Base-by-base conservation (phyloP, 768 basidiomycete species). In the Hygrocybe coccinea region DNA sequence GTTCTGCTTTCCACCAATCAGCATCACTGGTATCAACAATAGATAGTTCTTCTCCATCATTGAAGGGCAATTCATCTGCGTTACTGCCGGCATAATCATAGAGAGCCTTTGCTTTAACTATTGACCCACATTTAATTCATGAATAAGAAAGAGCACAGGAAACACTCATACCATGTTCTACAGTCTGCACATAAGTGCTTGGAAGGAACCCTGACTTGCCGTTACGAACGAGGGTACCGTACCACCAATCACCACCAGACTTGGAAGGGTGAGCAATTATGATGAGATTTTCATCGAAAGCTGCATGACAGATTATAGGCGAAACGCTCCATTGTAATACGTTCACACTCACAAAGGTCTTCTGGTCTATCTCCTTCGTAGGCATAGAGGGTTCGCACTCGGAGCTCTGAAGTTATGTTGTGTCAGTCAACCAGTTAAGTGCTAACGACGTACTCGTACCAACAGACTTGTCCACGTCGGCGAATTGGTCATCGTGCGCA, bases 1-100 rank as follows among this genome's bases (percentile, higher is more conserved):
- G 81, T 73, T 97, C 95, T 37, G 87, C 88, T 75, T 95, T 97
- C 91, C 91, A 98, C 97, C 97, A 98, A 63, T 91, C 89, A 51
- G 75, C 78, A 61, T 97, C 97, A 52, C 80, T 80, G 46, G 72
- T 81, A 65, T 99, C 97, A 55, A 97, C 79, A 59, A 99, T 84
- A 7, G 76, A 76, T 37, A 97, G 72, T 34, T 71, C 67, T 55
- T 95, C 90, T 56, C 90, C 93, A 71, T 92, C 92, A 6, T 71
- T 72, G 66, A 97, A 91, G 1, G 89, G 76, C n/a, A 95, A 76
- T 66, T 97, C 94, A 61, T 97, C 94, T 14, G 82, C 64, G 57
- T 81, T 86, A 41, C 70, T 69, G 22, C 84, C 85, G 5, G 76
- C 71, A 65, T 97, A 98, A 0, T 86, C 69, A 67, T 91, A 98